phyloP scores from a whole-genome alignment of 768 basidiomycete genomes.

The Polyporus arcularius region DNA sequence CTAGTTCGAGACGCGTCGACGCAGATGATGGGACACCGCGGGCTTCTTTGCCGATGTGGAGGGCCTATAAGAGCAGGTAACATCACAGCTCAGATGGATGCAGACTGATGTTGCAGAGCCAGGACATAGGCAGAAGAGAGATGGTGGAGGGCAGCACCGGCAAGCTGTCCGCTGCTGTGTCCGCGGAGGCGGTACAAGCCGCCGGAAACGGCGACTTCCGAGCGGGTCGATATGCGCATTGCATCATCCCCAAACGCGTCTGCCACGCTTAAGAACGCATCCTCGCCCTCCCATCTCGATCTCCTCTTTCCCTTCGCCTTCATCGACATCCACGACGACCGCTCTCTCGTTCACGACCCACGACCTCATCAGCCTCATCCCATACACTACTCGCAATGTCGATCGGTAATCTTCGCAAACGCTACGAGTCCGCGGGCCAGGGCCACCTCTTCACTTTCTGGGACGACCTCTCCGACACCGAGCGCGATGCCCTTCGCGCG shows the following conservation, averaged over 20 bases:
- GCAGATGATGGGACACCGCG: no score
- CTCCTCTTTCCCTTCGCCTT: neutral
- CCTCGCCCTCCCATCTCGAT: neutral
- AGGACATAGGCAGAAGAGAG: neutral
- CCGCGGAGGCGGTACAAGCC: conserved; percentile 2
- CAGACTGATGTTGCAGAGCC: no score
- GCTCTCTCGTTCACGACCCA: neutral
- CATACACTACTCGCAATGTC: conserved; percentile 46
- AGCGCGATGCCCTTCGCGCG: conserved; percentile 60
- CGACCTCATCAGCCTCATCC: neutral
- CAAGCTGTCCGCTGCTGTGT: neutral
- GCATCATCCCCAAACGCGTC: conserved; percentile 1
- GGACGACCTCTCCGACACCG: conserved; percentile 62
- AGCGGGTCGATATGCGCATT: conserved; percentile 5
- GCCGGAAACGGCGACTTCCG: conserved; percentile 18
- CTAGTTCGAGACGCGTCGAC: no score
- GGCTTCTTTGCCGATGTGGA: no score
- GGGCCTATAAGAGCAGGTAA: no score
- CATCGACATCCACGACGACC: conserved; percentile 1
- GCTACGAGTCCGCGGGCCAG: conserved; percentile 82
- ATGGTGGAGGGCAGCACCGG: neutral
- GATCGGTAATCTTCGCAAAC: conserved; percentile 54
- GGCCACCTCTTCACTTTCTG: conserved; percentile 90
- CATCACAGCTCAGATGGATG: no score
- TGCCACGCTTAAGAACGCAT: neutral